Conservation (phyloP, 164 flowering plant genomes). For the Liriodendron chinense region DNA sequence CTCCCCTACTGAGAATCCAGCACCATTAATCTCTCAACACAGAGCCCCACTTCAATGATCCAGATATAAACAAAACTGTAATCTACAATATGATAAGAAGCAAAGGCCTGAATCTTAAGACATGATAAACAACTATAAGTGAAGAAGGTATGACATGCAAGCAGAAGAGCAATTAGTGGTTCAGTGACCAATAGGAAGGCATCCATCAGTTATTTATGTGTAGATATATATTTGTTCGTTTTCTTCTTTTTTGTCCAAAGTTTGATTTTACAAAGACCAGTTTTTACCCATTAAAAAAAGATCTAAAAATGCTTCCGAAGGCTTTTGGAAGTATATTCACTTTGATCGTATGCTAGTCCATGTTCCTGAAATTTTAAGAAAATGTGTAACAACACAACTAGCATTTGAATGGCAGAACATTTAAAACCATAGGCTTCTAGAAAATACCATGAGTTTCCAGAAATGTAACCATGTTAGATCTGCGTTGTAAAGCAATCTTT, state of each 20-base stretch:
- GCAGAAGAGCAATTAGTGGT: no score
- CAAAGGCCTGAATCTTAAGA: not conserved
- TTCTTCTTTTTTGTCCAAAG: no score
- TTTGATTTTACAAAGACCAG: no score
- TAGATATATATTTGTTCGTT: no score
- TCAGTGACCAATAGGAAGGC: no score
- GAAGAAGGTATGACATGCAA: no score
- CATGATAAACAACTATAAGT: not conserved
- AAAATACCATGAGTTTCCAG: constrained; percentile 80
- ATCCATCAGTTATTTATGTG: no score
- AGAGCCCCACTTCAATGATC: not conserved
- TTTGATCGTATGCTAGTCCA: not conserved
- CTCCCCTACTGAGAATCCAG: not conserved
- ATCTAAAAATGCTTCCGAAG: not conserved
- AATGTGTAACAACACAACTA: not conserved
- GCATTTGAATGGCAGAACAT: not conserved
- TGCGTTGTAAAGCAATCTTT: constrained; percentile 88
- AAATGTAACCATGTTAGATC: constrained; percentile 75
- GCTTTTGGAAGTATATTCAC: not conserved
- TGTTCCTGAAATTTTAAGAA: not conserved
- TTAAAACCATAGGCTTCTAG: not conserved
- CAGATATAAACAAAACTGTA: not conserved
- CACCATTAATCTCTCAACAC: not conserved
- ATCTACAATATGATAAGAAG: not conserved
- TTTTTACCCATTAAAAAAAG: not conserved